Evolutionary conservation across 2,329 filamentous ascomycete species (phyloP).

Genomic region (Trichoderma hamatum): DNA sequence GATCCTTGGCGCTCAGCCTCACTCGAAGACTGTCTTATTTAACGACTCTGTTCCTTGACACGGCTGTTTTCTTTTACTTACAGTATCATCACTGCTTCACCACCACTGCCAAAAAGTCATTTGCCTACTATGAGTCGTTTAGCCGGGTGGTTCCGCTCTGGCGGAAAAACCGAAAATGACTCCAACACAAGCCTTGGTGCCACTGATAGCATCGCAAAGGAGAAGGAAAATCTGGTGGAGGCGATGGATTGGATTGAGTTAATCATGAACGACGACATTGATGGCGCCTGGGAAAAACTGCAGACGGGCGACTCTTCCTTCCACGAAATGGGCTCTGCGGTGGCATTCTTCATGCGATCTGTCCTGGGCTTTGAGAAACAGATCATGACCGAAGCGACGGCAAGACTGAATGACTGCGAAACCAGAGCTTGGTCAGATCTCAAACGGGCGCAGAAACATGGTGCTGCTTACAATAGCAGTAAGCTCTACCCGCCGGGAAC

Average conservation of each 20-base stretch:
- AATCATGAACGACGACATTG: slow-evolving; percentile 90
- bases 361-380: slow-evolving; percentile 91
- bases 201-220: slow-evolving; percentile 42
- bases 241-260: slow-evolving; percentile 67
- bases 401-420: slow-evolving; percentile 74
- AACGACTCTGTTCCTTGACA: neutral
- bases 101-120: slow-evolving; percentile 22
- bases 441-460: slow-evolving; percentile 71
- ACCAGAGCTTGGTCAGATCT: slow-evolving; percentile 74
- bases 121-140: slow-evolving; percentile 50
- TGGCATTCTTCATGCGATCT: slow-evolving; percentile 82
- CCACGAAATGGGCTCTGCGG: slow-evolving; percentile 79
- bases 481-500: slow-evolving; percentile 77
- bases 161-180: slow-evolving; percentile 35
- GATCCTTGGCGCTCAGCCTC: slow-evolving; percentile 8
- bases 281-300: slow-evolving; percentile 75
- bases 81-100: neutral
- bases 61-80: neutral
- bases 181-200: slow-evolving; percentile 36
- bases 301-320: slow-evolving; percentile 79
- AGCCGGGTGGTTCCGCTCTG: slow-evolving; percentile 55
- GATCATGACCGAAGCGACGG: slow-evolving; percentile 80
- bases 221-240: slow-evolving; percentile 59
- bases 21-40: neutral
- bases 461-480: slow-evolving; percentile 40